Percentiles rank a stretch among this genome's conserved stretches.
Conservation (phyloP, 768 basidiomycete genomes). For the Collybia mongolica region DNA sequence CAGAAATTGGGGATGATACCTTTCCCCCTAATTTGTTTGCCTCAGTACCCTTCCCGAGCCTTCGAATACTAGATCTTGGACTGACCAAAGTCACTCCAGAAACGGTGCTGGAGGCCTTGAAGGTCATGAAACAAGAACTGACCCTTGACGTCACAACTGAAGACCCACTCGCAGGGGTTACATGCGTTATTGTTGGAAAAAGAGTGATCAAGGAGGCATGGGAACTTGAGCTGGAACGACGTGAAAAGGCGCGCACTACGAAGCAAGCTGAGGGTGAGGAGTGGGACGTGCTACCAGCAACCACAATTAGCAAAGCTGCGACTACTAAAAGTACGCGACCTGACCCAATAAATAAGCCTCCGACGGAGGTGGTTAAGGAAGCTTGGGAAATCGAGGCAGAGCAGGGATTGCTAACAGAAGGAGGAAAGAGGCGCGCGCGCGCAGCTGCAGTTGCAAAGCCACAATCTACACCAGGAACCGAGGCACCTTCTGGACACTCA, state of each 20-base stretch:
- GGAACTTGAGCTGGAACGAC: constrained; percentile 74
- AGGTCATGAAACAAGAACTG: constrained; percentile 46
- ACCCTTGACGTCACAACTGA: constrained; percentile 55
- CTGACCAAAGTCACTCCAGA: constrained; percentile 58
- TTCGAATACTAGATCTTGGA: constrained; percentile 63
- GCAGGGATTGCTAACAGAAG: constrained; percentile 72
- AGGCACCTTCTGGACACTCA: constrained; percentile 18
- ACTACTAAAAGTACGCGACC: background rate
- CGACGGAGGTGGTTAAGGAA: constrained; percentile 53
- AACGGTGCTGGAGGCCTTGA: constrained; percentile 43
- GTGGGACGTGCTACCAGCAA: constrained; percentile 18
- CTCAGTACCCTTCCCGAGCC: constrained; percentile 42
- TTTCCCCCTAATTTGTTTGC: constrained; percentile 44
- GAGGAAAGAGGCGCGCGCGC: constrained; percentile 63
- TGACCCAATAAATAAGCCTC: constrained; percentile 7
- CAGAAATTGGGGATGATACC: constrained; percentile 60
- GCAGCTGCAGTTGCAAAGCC: constrained; percentile 41
- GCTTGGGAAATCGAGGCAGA: constrained; percentile 82
- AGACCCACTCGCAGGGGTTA: constrained; percentile 49
- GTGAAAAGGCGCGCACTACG: constrained; percentile 38
- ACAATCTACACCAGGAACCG: constrained; percentile 20
- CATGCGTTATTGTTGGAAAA: constrained; percentile 67
- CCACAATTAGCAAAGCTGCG: background rate
- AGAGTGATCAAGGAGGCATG: constrained; percentile 70
- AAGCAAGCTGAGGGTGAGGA: constrained; percentile 29